Percentiles rank a stretch among this genome's conserved stretches.
phyloP scores from a whole-genome alignment of 371 early-diverging fungal genomes.

The Zychaea mexicana region DNA sequence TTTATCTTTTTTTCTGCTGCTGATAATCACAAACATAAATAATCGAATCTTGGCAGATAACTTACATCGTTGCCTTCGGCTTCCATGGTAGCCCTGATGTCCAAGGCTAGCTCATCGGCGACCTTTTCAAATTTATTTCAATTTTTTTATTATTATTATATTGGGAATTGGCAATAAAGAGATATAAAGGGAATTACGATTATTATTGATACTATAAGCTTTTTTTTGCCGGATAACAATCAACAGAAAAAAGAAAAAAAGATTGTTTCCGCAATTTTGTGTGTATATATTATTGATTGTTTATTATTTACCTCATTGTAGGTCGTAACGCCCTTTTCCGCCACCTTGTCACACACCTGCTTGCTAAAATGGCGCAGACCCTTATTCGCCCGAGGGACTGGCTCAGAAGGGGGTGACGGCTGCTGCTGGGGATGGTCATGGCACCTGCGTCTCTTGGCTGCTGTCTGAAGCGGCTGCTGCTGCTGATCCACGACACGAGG shows the following conservation, averaged over 20 bases:
- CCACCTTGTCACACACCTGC: constrained; percentile 62
- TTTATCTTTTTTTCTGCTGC: too few relatives aligned
- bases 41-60: not conserved
- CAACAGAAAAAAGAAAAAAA: not conserved
- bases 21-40: not conserved
- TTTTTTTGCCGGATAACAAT: too few relatives aligned
- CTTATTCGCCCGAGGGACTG: constrained; percentile 17
- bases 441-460: constrained; percentile 13
- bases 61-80: constrained; percentile 6
- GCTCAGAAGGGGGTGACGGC: not conserved
- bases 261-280: not conserved
- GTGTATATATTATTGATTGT: too few relatives aligned
- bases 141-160: not conserved
- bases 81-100: constrained; percentile 13
- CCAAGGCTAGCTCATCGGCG: constrained; percentile 36
- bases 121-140: constrained; percentile 5
- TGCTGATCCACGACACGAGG: constrained; percentile 2
- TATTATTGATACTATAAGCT: too few relatives aligned
- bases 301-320: constrained; percentile 55
- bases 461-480: not conserved
- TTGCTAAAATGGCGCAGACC: constrained; percentile 60
- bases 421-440: not conserved
- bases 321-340: constrained; percentile 56
- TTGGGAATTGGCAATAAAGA: not conserved
- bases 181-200: not conserved